Percentiles rank a stretch among this genome's conserved stretches.
Conservation (phyloP, 345 rosid genomes). For the Capsella bursapastoris region DNA sequence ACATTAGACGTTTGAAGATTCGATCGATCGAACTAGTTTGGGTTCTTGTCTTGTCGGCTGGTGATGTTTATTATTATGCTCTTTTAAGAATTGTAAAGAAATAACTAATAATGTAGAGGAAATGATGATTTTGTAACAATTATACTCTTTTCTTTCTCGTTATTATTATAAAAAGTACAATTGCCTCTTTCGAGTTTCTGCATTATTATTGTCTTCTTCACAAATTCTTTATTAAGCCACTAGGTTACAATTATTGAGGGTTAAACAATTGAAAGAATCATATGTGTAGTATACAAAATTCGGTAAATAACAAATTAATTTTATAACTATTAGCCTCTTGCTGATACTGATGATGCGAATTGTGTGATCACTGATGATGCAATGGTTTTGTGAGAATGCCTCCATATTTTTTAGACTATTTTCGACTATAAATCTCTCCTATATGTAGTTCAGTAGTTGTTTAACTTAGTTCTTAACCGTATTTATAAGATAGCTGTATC, state of each 20-base stretch:
- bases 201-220: conserved; percentile 27
- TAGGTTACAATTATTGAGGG: neutral
- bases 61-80: neutral
- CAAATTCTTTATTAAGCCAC: conserved; percentile 1
- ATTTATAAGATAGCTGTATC: neutral
- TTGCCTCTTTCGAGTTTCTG: conserved; percentile 4
- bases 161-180: neutral
- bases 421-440: too few relatives aligned
- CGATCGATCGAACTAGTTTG: conserved; percentile 19
- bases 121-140: conserved; percentile 23
- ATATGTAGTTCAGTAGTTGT: neutral
- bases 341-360: neutral
- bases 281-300: neutral
- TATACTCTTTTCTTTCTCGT: conserved; percentile 8
- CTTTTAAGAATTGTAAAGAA: conserved; percentile 33
- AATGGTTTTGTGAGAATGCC: neutral
- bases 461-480: neutral
- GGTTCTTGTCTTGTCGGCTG: conserved; percentile 33
- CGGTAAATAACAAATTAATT: neutral
- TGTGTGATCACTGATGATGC: neutral
- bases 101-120: conserved; percentile 35
- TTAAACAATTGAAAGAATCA: neutral
- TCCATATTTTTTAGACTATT: neutral
- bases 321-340: neutral
- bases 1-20: neutral